A percentile compares a stretch with the other conserved stretches of the same genome.
Evolutionary conservation across 441 rosid genomes (phyloP).

Genomic region (Erodium trifolium): DNA sequence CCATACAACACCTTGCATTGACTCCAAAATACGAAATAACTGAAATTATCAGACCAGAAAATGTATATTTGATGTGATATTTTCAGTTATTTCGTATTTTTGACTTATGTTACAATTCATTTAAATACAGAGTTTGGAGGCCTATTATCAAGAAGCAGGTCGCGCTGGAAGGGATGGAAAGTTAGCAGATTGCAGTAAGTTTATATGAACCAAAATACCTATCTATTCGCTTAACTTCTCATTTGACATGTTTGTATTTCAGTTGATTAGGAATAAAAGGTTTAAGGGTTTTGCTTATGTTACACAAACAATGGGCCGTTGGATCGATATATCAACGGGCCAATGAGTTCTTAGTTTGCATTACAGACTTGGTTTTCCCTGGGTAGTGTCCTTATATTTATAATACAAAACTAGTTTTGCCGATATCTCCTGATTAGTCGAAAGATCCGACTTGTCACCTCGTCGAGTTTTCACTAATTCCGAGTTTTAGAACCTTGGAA

Average conservation of each 20-base stretch:
- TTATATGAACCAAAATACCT: background rate
- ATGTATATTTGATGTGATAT: background rate
- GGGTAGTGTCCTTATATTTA: too few relatives aligned
- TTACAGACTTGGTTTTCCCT: too few relatives aligned
- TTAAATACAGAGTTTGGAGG: constrained; percentile 71
- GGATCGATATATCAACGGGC: too few relatives aligned
- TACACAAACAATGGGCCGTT: too few relatives aligned
- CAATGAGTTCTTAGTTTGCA: too few relatives aligned
- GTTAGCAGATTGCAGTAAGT: constrained; percentile 75
- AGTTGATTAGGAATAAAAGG: background rate
- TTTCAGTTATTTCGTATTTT: constrained; percentile 10
- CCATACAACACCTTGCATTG: constrained; percentile 1
- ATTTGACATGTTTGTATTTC: constrained; percentile 3
- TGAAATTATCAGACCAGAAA: background rate
- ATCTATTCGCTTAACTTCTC: background rate
- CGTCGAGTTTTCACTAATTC: too few relatives aligned
- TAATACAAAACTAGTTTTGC: too few relatives aligned
- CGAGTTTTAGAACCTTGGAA: background rate
- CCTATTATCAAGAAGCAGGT: constrained; percentile 97
- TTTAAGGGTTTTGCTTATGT: background rate
- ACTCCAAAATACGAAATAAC: constrained; percentile 2
- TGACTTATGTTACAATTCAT: constrained; percentile 10
- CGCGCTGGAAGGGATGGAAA: constrained; percentile 97
- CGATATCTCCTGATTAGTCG: too few relatives aligned
- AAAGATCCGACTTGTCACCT: too few relatives aligned